Conservation (phyloP, 805 yeast genomes). For the Schwanniomyces polymorphus region DNA sequence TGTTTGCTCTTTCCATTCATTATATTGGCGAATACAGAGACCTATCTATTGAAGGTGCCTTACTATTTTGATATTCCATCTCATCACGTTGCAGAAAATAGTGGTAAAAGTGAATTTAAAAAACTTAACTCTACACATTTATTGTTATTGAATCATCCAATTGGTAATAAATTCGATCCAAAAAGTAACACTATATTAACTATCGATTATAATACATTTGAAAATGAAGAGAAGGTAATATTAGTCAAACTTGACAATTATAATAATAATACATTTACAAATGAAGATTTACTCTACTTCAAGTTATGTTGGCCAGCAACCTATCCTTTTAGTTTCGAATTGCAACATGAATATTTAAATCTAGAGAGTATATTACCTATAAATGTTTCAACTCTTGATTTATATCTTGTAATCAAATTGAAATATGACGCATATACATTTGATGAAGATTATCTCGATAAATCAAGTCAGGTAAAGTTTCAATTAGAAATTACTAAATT, state of each 20-base stretch:
- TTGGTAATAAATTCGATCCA: constrained; percentile 8
- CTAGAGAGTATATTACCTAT: constrained; percentile 8
- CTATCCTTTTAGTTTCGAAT: constrained; percentile 21
- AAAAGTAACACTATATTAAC: not conserved
- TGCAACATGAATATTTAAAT: constrained; percentile 22
- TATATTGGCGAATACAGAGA: constrained; percentile 37
- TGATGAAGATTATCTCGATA: constrained; percentile 7
- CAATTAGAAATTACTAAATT: constrained; percentile 26
- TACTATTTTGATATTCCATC: constrained; percentile 29
- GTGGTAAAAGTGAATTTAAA: not conserved
- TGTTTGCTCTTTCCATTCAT: not conserved
- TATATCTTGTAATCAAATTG: constrained; percentile 23
- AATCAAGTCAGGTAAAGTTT: constrained; percentile 14
- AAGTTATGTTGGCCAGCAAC: constrained; percentile 42
- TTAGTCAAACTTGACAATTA: constrained; percentile 36
- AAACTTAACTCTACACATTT: constrained; percentile 20
- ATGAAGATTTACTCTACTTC: constrained; percentile 24
- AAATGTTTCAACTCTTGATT: constrained; percentile 13
- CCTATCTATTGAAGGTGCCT: constrained; percentile 29
- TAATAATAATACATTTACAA: constrained; percentile 19
- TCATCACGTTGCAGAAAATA: constrained; percentile 2
- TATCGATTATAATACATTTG: constrained; percentile 8
- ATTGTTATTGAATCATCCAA: constrained; percentile 24
- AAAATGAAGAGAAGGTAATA: constrained; percentile 12
- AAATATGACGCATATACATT: constrained; percentile 20